Evolutionary conservation across 225 moss, liverwort and hornwort genomes (phyloP), one percentile per base, ranked within the genome.

Genomic region (Antitrichia curtipendula): DNA sequence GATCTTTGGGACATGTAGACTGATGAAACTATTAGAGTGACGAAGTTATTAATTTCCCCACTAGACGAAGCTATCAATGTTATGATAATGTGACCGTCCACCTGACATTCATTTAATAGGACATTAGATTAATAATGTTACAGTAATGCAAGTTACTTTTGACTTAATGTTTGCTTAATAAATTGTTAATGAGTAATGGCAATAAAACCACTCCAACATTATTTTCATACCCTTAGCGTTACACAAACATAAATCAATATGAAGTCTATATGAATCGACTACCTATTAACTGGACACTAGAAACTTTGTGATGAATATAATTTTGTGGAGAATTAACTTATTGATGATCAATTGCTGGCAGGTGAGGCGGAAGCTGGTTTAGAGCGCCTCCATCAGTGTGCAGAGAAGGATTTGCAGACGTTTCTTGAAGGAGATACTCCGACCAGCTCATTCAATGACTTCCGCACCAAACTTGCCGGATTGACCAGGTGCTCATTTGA

Each of bases 321-420:
- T 36, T 49, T 59, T 25, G 32, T 29, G 9, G 31, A 57, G 36
- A 61, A 60, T n/a, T 72, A 74, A 80, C 40, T 49, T 12, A 32
- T 75, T 36, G 34, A 36, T 82, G 61, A 50, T 68, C 41, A 62
- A 60, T 28, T 53, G 73, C 53, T 61, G 66, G 73, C 94, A 94
- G 95, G 94, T 57, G 97, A 98, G 87, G 98, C 98, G 68, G 98
- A 98, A 89, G 95, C 94, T 86, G 95, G 95, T 82, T 85, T 98
- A 90, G 98, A 98, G 89, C 96, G 98, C 85, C 95, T 98, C 53
- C 98, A 98, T 89, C 98, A 98, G 91, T 98, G 98, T 87, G 98
- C 97, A 74, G 98, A 98, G 69, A 98, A 98, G 91, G 98, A 98
- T 78, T 89, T 98, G 75, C 94, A 94, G 75, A 94, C 92, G 24